Evolutionary conservation across 2,329 filamentous ascomycete genomes (phyloP).

Genomic region (Neofusicoccum parvum): DNA sequence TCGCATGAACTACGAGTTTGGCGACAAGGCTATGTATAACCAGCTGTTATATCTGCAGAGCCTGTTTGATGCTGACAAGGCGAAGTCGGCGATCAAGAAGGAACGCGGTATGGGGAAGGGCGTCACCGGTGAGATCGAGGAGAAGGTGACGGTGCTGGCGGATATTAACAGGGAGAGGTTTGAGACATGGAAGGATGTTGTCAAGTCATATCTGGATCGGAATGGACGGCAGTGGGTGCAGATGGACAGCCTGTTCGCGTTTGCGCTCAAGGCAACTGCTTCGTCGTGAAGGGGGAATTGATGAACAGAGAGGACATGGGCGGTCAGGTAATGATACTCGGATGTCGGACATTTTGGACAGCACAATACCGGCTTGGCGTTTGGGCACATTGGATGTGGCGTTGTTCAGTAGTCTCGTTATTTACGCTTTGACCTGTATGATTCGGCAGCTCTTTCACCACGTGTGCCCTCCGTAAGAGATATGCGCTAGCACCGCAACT

Average conservation of each 20-base stretch:
- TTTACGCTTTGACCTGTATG: neutral
- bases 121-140: slow-evolving; percentile 57
- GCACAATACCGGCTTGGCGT: neutral
- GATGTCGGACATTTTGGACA: neutral
- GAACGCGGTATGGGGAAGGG: slow-evolving; percentile 34
- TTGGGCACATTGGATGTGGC: neutral
- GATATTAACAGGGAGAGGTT: slow-evolving; percentile 84
- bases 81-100: slow-evolving; percentile 31
- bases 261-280: slow-evolving; percentile 44
- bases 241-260: slow-evolving; percentile 84
- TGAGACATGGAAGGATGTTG: slow-evolving; percentile 71
- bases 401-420: neutral
- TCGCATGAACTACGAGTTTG: slow-evolving; percentile 83
- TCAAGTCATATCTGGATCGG: slow-evolving; percentile 83
- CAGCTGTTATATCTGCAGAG: slow-evolving; percentile 85
- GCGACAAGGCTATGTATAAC: slow-evolving; percentile 90
- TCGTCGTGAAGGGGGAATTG: neutral
- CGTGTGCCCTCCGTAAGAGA: neutral
- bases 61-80: slow-evolving; percentile 87
- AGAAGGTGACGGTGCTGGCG: slow-evolving; percentile 67
- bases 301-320: neutral
- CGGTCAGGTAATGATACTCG: neutral
- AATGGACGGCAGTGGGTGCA: slow-evolving; percentile 91
- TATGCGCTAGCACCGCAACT: neutral
- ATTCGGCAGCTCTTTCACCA: neutral